These are phyloP conservation scores for Grosmannia huntii DNA, from an alignment of 2,329 filamentous ascomycete genomes.

Conservation along the genomic window DNA sequence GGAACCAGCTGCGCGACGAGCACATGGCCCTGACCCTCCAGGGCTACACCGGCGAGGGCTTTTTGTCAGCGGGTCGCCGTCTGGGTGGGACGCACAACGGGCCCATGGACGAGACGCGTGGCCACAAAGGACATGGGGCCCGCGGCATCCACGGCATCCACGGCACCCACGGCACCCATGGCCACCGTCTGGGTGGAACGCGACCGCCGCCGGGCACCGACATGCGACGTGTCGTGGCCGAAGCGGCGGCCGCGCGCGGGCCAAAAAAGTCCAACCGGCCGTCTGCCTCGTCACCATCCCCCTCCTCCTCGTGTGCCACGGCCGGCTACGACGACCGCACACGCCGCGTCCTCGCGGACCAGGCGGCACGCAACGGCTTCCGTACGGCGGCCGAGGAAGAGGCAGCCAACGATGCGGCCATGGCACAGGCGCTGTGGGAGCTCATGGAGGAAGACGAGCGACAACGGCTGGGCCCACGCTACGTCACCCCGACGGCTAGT, in stretches of 20 bases:
- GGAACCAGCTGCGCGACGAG: constrained; percentile 82
- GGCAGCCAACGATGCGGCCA: constrained; percentile 76
- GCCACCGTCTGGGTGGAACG: constrained; percentile 57
- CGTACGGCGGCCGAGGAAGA: constrained; percentile 77
- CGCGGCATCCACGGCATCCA: constrained; percentile 28
- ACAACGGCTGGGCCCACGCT: constrained; percentile 39
- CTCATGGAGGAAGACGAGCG: constrained; percentile 69
- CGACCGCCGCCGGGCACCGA: constrained; percentile 43
- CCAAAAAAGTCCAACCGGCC: not conserved
- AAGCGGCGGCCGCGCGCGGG: constrained; percentile 52
- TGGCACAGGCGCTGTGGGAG: constrained; percentile 75
- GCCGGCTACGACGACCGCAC: constrained; percentile 24
- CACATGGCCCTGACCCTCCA: constrained; percentile 63
- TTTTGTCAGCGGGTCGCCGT: constrained; percentile 60
- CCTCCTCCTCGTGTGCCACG: constrained; percentile 46
- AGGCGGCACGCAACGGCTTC: constrained; percentile 54
- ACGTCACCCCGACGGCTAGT: constrained; percentile 34
- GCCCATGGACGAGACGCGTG: constrained; percentile 60
- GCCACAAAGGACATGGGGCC: no score
- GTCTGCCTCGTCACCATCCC: not conserved
- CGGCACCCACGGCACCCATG: constrained; percentile 41
- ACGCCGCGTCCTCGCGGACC: constrained; percentile 7
- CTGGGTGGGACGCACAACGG: constrained; percentile 36
- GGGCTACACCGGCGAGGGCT: constrained; percentile 84
- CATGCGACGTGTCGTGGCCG: constrained; percentile 58